Evolutionary conservation across 202 grass and related monocot genomes (phyloP).

Genomic region (Musa balbisiana): DNA sequence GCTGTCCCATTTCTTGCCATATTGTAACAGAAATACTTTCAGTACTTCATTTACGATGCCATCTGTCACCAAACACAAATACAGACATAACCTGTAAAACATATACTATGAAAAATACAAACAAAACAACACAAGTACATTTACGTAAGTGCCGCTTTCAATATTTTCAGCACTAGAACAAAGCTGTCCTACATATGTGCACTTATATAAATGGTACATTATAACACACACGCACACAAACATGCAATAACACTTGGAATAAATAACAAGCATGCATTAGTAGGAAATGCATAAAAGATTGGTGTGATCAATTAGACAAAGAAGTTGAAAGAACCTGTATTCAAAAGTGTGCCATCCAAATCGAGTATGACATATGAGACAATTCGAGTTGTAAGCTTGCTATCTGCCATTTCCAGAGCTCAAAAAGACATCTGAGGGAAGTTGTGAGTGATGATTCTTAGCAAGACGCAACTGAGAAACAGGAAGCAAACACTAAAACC

Average conservation of each 20-base stretch:
- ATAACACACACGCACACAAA: no score
- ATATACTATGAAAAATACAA: constrained; percentile 11
- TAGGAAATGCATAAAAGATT: neutral
- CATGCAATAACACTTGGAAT: neutral
- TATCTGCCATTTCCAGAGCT: constrained; percentile 49
- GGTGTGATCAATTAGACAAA: neutral
- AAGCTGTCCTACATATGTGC: no score
- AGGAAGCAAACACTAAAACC: neutral
- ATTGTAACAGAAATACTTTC: constrained; percentile 55
- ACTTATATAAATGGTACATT: no score
- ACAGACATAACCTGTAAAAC: constrained; percentile 12
- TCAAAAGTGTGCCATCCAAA: constrained; percentile 91
- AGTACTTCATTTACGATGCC: constrained; percentile 57
- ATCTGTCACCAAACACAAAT: constrained; percentile 43
- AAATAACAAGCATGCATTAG: neutral
- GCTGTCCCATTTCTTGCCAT: constrained; percentile 81
- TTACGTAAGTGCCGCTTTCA: neutral
- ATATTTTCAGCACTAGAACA: no score
- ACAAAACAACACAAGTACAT: neutral
- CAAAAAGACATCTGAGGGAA: constrained; percentile 2
- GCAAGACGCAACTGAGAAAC: constrained; percentile 34
- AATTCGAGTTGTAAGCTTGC: constrained; percentile 33
- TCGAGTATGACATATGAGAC: constrained; percentile 88
- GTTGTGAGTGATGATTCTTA: constrained; percentile 24
- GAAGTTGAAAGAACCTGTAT: constrained; percentile 49